A percentile compares a stretch with the other conserved stretches of the same genome.
Conservation (phyloP, 495 filamentous ascomycete genomes). For the Cercophora samala region DNA sequence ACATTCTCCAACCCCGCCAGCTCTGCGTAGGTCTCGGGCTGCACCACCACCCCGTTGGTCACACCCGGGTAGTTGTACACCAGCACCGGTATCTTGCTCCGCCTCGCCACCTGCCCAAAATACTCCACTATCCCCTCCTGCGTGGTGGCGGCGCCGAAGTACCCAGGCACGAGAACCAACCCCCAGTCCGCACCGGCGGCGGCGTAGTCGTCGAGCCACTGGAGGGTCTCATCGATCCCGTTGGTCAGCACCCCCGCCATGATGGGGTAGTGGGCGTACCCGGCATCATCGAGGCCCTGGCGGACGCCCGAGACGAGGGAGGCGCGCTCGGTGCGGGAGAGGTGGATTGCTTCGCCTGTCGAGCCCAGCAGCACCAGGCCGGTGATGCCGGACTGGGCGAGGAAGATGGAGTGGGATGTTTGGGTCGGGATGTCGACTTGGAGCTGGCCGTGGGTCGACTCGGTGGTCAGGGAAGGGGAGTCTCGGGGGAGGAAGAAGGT, state of each 20-base stretch:
- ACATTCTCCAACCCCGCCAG: slow-evolving; percentile 58
- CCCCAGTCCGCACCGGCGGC: slow-evolving; percentile 63
- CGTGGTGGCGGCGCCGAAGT: slow-evolving; percentile 49
- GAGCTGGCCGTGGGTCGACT: slow-evolving; percentile 13
- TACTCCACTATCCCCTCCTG: slow-evolving; percentile 52
- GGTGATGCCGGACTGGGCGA: slow-evolving; percentile 58
- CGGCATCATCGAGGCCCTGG: slow-evolving; percentile 50
- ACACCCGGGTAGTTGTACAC: slow-evolving; percentile 68
- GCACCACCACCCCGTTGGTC: slow-evolving; percentile 56
- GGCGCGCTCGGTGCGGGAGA: slow-evolving; percentile 57
- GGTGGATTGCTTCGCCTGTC: slow-evolving; percentile 67
- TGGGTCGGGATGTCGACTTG: slow-evolving; percentile 55
- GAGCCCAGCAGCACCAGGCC: slow-evolving; percentile 65
- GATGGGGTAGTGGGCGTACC: slow-evolving; percentile 59
- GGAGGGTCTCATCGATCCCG: slow-evolving; percentile 60
- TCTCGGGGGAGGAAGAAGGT: slow-evolving; percentile 39
- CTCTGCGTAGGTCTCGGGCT: slow-evolving; percentile 51
- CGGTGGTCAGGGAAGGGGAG: slow-evolving; percentile 4
- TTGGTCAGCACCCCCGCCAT: slow-evolving; percentile 66
- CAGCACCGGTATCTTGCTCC: slow-evolving; percentile 53
- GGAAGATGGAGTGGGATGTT: slow-evolving; percentile 56
- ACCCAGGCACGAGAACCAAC: slow-evolving; percentile 55
- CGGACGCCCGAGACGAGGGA: slow-evolving; percentile 54
- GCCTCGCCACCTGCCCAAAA: slow-evolving; percentile 53
- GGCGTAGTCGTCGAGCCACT: slow-evolving; percentile 54